Evolutionary conservation across 805 yeast species (phyloP).

Genomic region (Sugiyamaella chiloensis): DNA sequence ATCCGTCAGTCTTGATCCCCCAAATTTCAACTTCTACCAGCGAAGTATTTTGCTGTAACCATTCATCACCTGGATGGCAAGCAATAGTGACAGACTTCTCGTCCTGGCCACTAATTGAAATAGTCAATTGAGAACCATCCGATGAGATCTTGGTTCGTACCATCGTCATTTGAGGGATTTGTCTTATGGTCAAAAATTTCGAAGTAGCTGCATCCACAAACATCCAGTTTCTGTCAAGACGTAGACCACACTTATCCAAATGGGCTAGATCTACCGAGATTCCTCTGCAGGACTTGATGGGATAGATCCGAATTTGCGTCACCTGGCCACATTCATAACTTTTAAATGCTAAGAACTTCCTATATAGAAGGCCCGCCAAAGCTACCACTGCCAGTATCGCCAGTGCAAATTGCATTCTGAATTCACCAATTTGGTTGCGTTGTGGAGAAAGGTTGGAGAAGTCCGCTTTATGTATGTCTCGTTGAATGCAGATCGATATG

Average conservation of each 20-base stretch:
- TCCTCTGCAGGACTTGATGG: background rate
- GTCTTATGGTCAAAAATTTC: background rate
- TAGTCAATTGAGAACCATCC: background rate
- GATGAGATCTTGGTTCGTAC: background rate
- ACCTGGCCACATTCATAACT: background rate
- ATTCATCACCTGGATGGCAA: background rate
- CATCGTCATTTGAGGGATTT: background rate
- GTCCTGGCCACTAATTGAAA: background rate
- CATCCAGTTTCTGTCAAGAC: slow-evolving; percentile 1
- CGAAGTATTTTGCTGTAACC: background rate
- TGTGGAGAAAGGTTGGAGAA: too few relatives aligned
- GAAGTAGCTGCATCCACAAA: slow-evolving; percentile 1
- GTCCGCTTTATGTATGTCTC: too few relatives aligned
- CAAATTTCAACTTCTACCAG: background rate
- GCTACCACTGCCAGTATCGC: too few relatives aligned
- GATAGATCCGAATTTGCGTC: background rate
- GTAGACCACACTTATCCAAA: background rate
- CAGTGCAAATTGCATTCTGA: too few relatives aligned
- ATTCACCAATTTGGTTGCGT: too few relatives aligned
- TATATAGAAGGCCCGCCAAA: too few relatives aligned
- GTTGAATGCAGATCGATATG: too few relatives aligned
- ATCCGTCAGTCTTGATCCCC: background rate
- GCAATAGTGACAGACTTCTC: background rate
- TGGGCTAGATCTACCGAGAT: background rate
- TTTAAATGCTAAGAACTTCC: too few relatives aligned